Percentiles rank a stretch among this genome's conserved stretches.
These are phyloP conservation scores for Penicillium odoratum DNA, from an alignment of 495 filamentous ascomycete species.

Conservation along the genomic window DNA sequence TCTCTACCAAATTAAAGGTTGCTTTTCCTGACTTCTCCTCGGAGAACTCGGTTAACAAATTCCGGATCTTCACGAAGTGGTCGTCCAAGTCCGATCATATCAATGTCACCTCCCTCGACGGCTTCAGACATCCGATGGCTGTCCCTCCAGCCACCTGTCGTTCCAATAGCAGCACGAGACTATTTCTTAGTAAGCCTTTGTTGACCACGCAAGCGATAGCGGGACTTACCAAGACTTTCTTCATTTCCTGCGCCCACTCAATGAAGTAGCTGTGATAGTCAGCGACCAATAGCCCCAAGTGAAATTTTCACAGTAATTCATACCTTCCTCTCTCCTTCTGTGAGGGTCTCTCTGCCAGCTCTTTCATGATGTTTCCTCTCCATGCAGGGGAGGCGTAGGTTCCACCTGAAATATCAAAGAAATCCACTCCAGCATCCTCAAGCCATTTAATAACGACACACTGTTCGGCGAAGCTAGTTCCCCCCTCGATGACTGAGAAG, in stretches of 20 bases:
- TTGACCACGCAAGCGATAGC: neutral
- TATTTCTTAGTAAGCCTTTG: neutral
- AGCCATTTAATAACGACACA: conserved; percentile 22
- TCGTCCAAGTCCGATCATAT: conserved; percentile 19
- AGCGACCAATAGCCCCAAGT: neutral
- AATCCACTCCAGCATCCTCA: conserved; percentile 20
- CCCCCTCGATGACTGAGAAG: conserved; percentile 16
- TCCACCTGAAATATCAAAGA: conserved; percentile 23
- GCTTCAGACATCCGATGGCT: conserved; percentile 19
- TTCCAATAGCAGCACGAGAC: conserved; percentile 22
- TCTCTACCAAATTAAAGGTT: conserved; percentile 4
- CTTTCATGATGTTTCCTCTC: conserved; percentile 22
- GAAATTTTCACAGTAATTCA: neutral
- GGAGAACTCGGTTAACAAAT: conserved; percentile 16
- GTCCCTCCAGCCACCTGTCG: conserved; percentile 20
- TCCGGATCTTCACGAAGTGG: conserved; percentile 18
- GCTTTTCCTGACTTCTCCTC: conserved; percentile 9
- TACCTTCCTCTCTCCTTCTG: conserved; percentile 19
- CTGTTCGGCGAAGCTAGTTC: conserved; percentile 19
- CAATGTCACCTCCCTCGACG: conserved; percentile 16
- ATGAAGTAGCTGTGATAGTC: conserved; percentile 15
- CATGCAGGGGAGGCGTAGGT: conserved; percentile 21
- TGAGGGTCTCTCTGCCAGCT: conserved; percentile 16
- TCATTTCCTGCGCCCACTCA: conserved; percentile 22
- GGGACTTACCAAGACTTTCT: conserved; percentile 17